Evolutionary conservation across 441 rosid species (phyloP), one percentile per base, ranked within the genome.

Genomic region (Populus tomentosa): DNA sequence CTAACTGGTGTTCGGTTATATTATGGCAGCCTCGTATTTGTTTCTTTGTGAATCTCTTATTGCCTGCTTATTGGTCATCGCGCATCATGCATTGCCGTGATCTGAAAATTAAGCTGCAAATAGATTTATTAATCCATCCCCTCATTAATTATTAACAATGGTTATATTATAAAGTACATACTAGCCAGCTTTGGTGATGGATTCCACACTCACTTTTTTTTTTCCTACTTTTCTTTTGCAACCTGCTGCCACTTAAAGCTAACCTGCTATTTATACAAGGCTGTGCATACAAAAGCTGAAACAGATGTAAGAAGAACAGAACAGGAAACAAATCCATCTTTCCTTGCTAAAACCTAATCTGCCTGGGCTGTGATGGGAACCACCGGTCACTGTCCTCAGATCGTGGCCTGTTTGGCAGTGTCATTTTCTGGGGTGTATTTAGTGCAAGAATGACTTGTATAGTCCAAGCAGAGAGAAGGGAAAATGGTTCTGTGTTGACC

Each of bases 1-100:
- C 35, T 65, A 67, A 20, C 20, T 35, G 64, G 24, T 66, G 35
- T 79, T 33, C 66, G 65, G 69, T 38, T n/a, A 74, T 76, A 50
- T 23, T 35, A 46, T 63, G 64, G 76, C 76, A 32, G 36, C 20
- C 70, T 74, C 11, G 6, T 13, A 4, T 14, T 46, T 46, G 56
- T 46, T 46, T 46, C 6, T 46, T 46, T 46, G 18, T 14, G 56
- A 46, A 46, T 46, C 16, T 14, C 11, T 14, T 13, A 13, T 1
- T 11, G 56, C 18, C 56, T 32, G 24, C 24, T 23, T 75, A 5
- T 35, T 23, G 11, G 26, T 61, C 64, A n/a, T 20, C 40, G 38
- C 66, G 56, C 80, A 67, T 16, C 20, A 3, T 23, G 32, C 38
- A 73, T 70, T 13, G 74, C 67, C 14, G 24, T 61, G 26, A 24